phyloP scores from a whole-genome alignment of 2,329 filamentous ascomycete genomes.

The Cercospora sp. region DNA sequence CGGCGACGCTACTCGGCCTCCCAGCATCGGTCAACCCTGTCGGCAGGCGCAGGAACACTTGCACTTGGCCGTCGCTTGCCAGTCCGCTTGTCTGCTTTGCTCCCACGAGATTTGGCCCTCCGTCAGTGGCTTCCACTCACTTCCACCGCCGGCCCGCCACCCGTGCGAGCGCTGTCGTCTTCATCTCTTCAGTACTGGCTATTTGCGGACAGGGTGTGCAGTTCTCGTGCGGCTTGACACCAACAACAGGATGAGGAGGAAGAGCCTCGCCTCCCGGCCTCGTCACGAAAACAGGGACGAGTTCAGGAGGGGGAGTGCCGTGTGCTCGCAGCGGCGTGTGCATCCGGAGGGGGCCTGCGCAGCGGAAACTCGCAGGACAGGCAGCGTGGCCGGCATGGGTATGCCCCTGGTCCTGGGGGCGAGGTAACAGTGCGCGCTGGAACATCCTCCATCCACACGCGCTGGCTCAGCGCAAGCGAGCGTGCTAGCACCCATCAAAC shows the following conservation, averaged over 20 bases:
- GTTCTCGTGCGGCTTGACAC: background rate
- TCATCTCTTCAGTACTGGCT: background rate
- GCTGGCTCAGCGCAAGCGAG: conserved; percentile 14
- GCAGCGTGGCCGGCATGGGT: conserved; percentile 11
- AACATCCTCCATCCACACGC: conserved; percentile 5
- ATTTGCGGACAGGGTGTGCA: background rate
- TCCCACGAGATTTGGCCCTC: background rate
- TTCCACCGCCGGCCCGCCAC: background rate
- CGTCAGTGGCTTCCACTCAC: background rate
- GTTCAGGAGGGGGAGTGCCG: background rate
- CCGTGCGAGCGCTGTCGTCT: background rate
- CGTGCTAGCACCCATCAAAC: conserved; percentile 18
- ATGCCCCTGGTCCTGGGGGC: conserved; percentile 11
- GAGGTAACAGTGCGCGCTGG: background rate
- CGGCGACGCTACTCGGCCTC: background rate
- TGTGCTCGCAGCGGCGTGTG: background rate
- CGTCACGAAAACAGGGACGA: background rate
- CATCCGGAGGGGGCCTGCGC: background rate
- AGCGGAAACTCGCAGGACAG: background rate
- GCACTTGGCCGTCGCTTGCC: background rate
- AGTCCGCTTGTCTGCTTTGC: background rate
- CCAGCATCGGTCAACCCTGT: conserved; percentile 19
- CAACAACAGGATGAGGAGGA: background rate
- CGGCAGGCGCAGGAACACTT: background rate
- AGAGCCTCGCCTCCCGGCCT: background rate